Evolutionary conservation across 345 rosid genomes (phyloP).

Genomic region (Linum tenue): DNA sequence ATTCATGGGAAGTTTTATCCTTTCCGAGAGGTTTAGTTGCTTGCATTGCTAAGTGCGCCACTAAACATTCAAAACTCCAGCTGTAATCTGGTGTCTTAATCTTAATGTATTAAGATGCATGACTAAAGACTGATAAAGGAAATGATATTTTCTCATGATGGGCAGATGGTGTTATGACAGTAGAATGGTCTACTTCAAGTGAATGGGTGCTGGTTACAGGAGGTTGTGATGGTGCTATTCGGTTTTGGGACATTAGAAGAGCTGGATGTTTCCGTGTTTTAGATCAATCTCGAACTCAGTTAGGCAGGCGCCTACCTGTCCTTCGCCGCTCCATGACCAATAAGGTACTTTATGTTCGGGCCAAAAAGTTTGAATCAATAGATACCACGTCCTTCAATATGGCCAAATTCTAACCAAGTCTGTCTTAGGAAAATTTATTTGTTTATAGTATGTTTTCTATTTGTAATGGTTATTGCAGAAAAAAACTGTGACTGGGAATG

Average conservation of each 20-base stretch:
- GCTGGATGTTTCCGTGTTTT: conserved; percentile 87
- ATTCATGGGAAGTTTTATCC: neutral
- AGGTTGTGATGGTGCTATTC: conserved; percentile 96
- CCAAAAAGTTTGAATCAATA: neutral
- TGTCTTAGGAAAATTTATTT: no score
- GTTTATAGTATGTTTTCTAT: no score
- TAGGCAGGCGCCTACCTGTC: conserved; percentile 70
- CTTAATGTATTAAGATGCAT: neutral
- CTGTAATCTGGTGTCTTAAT: neutral
- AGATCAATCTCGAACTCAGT: conserved; percentile 78
- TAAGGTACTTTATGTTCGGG: conserved; percentile 34
- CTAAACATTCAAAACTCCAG: neutral
- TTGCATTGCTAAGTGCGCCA: no score
- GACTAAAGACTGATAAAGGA: neutral
- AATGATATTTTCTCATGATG: conserved; percentile 20
- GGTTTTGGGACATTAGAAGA: conserved; percentile 93
- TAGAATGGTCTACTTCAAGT: conserved; percentile 90
- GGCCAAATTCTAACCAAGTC: no score
- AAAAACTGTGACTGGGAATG: conserved; percentile 45
- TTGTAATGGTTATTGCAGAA: conserved; percentile 16
- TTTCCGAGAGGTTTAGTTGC: neutral
- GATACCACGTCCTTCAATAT: no score
- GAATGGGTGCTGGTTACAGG: conserved; percentile 91
- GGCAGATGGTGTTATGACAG: conserved; percentile 84
- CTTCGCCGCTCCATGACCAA: conserved; percentile 31